phyloP scores from a whole-genome alignment of 768 basidiomycete genomes.

The Kwoniella dendrophila region DNA sequence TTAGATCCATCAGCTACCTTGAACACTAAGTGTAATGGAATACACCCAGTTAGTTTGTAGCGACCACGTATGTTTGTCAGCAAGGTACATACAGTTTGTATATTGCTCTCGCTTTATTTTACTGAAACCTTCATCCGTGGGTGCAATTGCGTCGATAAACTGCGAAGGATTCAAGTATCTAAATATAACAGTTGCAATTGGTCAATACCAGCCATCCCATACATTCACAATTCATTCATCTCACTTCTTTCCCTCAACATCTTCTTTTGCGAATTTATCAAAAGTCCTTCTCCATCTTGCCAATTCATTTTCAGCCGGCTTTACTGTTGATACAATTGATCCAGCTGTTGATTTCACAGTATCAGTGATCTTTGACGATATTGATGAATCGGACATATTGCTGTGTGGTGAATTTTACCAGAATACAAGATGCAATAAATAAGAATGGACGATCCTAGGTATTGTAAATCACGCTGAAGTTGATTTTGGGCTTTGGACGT shows the following conservation, averaged over 20 bases:
- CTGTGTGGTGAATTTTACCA: neutral
- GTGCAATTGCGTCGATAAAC: constrained; percentile 95
- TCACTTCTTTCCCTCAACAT: constrained; percentile 78
- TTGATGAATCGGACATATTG: constrained; percentile 28
- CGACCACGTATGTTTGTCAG: too few species aligned
- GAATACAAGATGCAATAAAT: neutral
- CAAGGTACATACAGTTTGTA: constrained; percentile 74
- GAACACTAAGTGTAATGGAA: constrained; percentile 46
- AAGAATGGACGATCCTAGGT: neutral
- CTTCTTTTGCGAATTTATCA: constrained; percentile 74
- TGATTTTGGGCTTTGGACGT: too few species aligned
- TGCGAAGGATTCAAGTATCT: constrained; percentile 84
- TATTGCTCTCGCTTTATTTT: constrained; percentile 88
- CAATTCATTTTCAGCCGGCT: constrained; percentile 69
- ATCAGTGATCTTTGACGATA: constrained; percentile 23
- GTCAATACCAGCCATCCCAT: constrained; percentile 1
- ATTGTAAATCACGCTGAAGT: too few species aligned
- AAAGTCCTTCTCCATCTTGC: constrained; percentile 87
- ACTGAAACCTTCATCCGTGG: constrained; percentile 71
- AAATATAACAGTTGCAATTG: neutral
- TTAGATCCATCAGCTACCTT: constrained; percentile 50
- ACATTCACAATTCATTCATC: constrained; percentile 11
- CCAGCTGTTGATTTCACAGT: constrained; percentile 33
- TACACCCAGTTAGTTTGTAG: neutral
- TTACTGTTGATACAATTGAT: constrained; percentile 35